Evolutionary conservation across 495 filamentous ascomycete genomes (phyloP).

Genomic region (Hypoxylon trugodes): DNA sequence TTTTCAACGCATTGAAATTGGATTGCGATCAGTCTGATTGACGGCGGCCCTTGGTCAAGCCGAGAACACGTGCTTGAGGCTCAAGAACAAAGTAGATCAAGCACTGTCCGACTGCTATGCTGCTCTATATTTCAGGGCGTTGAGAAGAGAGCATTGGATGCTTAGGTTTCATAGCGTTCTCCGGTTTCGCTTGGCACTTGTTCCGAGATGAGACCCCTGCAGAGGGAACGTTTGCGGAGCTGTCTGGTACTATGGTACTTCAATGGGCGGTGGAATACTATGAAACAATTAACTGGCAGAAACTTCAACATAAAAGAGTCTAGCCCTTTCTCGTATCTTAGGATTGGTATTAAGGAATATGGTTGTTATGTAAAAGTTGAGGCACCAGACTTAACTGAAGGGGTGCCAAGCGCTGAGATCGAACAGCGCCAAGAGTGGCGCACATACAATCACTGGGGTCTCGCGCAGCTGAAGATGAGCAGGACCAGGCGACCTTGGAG

Average conservation of each 20-base stretch:
- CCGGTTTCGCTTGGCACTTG: slow-evolving; percentile 36
- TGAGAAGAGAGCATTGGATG: slow-evolving; percentile 12
- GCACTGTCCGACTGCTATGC: background rate
- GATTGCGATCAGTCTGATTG: slow-evolving; percentile 14
- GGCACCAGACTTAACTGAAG: slow-evolving; percentile 2
- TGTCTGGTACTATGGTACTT: no score
- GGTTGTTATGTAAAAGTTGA: background rate
- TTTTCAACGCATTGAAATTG: slow-evolving; percentile 6
- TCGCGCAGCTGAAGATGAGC: slow-evolving; percentile 2
- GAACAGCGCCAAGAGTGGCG: slow-evolving; percentile 26
- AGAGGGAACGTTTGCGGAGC: slow-evolving; percentile 1
- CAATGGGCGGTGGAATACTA: background rate
- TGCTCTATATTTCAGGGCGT: background rate
- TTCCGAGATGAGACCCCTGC: slow-evolving; percentile 24
- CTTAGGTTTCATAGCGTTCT: slow-evolving; percentile 28
- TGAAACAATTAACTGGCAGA: slow-evolving; percentile 1
- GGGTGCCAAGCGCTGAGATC: slow-evolving; percentile 28
- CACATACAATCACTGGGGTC: slow-evolving; percentile 15
- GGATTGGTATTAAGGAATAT: background rate
- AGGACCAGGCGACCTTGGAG: background rate
- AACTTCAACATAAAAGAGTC: background rate
- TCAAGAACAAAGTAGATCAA: background rate
- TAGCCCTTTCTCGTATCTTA: background rate
- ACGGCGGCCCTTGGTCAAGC: slow-evolving; percentile 18
- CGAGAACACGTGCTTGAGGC: slow-evolving; percentile 16